Conservation (phyloP, 176 grass and related monocot species). For the Carex cristatella region DNA sequence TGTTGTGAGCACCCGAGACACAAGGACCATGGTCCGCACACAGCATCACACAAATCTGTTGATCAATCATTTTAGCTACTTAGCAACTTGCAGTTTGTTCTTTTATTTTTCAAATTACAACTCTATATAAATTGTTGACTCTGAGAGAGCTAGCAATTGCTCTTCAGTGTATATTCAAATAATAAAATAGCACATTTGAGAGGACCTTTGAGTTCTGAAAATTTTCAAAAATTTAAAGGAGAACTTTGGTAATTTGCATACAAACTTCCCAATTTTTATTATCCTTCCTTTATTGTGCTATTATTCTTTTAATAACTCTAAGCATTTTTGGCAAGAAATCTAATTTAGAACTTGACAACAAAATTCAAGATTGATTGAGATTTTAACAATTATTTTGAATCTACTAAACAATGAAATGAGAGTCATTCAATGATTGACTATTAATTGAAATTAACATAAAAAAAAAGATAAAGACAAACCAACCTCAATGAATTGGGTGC, state of each 20-base stretch:
- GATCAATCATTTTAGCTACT: constrained; percentile 4
- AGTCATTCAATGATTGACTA: background rate
- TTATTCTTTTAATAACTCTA: background rate
- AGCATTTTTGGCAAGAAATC: background rate
- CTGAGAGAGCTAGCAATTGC: background rate
- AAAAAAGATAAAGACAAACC: background rate
- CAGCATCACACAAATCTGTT: constrained; percentile 92
- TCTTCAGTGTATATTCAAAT: background rate
- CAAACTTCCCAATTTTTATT: background rate
- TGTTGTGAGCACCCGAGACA: constrained; percentile 98
- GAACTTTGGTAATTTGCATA: background rate
- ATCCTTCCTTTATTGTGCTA: background rate
- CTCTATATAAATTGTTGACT: background rate
- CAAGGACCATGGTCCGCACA: constrained; percentile 97
- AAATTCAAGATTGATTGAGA: background rate
- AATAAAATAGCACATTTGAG: background rate
- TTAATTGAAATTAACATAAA: background rate
- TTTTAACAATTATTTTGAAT: background rate
- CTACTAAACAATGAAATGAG: background rate
- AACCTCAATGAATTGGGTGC: constrained; percentile 99
- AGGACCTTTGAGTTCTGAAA: background rate
- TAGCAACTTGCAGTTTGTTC: background rate
- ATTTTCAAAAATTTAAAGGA: background rate
- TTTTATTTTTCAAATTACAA: background rate
- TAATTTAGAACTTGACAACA: background rate